phyloP scores from a whole-genome alignment of 2,329 filamentous ascomycete genomes.

The Lecanosticta acicola region DNA sequence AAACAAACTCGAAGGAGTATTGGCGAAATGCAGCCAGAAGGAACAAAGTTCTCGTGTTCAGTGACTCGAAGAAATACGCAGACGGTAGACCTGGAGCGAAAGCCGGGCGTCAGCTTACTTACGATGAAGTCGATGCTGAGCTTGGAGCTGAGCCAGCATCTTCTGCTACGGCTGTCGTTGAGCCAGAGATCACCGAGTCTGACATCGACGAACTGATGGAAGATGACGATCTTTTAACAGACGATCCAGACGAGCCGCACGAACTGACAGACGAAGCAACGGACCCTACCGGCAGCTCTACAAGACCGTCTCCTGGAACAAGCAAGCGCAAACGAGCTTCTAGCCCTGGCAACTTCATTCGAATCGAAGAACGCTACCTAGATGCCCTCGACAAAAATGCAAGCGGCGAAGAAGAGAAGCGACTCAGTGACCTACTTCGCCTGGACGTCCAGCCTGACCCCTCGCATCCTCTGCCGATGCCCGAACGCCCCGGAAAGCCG shows the following conservation, averaged over 20 bases:
- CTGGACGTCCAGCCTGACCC: conserved; percentile 20
- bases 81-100: conserved; percentile 26
- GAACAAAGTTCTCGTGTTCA: conserved; percentile 47
- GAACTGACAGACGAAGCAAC: not conserved
- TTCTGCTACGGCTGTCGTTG: conserved; percentile 40
- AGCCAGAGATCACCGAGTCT: conserved; percentile 28
- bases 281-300: not conserved
- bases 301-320: not conserved
- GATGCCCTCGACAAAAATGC: conserved; percentile 45
- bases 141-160: conserved; percentile 34
- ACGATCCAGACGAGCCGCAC: conserved; percentile 3
- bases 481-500: conserved; percentile 20
- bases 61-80: conserved; percentile 25
- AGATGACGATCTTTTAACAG: conserved; percentile 16
- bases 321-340: conserved; percentile 15
- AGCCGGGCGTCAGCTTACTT: conserved; percentile 25
- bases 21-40: conserved; percentile 51
- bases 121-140: conserved; percentile 41
- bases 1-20: conserved; percentile 41
- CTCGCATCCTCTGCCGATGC: conserved; percentile 14
- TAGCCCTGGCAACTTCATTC: conserved; percentile 8
- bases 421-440: conserved; percentile 42
- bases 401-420: conserved; percentile 42
- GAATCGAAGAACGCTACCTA: conserved; percentile 40
- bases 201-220: conserved; percentile 10